These are phyloP conservation scores for Coemansia sp. DNA, from an alignment of 192 early-diverging fungal species.

Conservation along the genomic window DNA sequence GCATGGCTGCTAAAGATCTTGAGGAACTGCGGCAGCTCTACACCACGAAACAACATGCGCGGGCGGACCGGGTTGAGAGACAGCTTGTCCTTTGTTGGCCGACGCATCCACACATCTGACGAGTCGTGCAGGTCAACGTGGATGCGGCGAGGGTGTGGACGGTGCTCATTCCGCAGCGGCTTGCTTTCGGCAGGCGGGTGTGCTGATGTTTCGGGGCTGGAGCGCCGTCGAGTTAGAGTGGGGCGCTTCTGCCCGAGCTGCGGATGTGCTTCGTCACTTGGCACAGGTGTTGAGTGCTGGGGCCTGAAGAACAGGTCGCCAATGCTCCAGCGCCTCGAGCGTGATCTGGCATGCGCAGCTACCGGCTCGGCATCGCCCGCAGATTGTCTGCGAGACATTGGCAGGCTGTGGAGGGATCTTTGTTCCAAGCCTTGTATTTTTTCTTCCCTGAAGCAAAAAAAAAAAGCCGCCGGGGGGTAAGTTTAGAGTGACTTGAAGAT, in stretches of 20 bases:
- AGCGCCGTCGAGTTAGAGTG: neutral
- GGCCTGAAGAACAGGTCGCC: conserved; percentile 6
- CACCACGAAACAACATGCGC: conserved; percentile 9
- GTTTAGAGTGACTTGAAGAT: too few relatives aligned
- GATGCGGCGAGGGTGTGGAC: neutral
- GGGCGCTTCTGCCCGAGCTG: neutral
- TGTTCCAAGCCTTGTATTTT: too few relatives aligned
- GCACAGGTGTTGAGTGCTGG: neutral
- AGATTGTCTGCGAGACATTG: conserved; percentile 5
- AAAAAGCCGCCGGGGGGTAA: too few relatives aligned
- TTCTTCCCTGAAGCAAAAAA: too few relatives aligned
- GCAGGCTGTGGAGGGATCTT: too few relatives aligned
- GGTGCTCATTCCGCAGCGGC: neutral
- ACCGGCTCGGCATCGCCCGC: conserved; percentile 1
- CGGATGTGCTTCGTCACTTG: too few relatives aligned
- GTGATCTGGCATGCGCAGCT: conserved; percentile 1
- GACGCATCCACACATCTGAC: conserved; percentile 19
- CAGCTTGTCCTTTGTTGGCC: conserved; percentile 18
- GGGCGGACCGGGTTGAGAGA: conserved; percentile 7
- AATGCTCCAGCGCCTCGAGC: conserved; percentile 9
- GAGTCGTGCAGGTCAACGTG: conserved; percentile 12
- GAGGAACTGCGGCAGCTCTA: conserved; percentile 20
- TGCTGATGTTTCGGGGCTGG: neutral
- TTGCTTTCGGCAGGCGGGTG: neutral
- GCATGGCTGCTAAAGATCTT: conserved; percentile 5